Conservation (phyloP, 371 early-diverging fungal species). For the Mucor ambiguus region DNA sequence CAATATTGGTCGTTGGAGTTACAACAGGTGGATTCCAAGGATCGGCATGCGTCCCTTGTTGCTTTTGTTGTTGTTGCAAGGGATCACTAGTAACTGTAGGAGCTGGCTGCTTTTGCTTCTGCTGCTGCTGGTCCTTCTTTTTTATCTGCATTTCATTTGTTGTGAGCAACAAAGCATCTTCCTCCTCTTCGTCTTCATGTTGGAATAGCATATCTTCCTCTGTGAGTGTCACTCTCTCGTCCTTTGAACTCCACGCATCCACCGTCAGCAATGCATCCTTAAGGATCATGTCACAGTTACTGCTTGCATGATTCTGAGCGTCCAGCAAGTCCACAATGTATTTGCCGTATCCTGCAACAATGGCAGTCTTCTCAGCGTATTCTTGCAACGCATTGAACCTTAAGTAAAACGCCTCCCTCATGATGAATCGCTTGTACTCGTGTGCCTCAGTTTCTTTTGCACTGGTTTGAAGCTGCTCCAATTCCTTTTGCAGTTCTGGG, state of each 20-base stretch:
- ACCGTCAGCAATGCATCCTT: conserved; percentile 21
- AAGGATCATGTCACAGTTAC: conserved; percentile 13
- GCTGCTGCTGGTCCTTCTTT: neutral
- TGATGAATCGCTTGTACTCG: conserved; percentile 35
- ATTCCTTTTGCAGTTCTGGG: conserved; percentile 31
- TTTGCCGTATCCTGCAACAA: conserved; percentile 39
- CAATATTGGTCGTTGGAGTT: neutral
- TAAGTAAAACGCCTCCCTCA: conserved; percentile 40
- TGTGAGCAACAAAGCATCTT: conserved; percentile 10
- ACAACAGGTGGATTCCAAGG: neutral
- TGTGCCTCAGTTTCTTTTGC: conserved; percentile 21
- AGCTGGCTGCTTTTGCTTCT: neutral
- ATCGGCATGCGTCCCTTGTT: neutral
- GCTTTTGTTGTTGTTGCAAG: neutral
- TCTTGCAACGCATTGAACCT: conserved; percentile 42
- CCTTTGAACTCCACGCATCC: conserved; percentile 17
- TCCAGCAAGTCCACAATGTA: conserved; percentile 38
- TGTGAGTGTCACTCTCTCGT: conserved; percentile 5
- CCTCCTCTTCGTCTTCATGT: conserved; percentile 8
- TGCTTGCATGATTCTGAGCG: conserved; percentile 13
- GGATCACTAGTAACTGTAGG: neutral
- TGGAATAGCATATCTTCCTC: conserved; percentile 7
- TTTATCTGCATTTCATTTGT: neutral
- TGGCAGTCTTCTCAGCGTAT: conserved; percentile 35
- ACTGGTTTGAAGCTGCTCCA: conserved; percentile 2